Base-by-base conservation (phyloP, 345 rosid species). In the Rubroshorea leprosula region DNA sequence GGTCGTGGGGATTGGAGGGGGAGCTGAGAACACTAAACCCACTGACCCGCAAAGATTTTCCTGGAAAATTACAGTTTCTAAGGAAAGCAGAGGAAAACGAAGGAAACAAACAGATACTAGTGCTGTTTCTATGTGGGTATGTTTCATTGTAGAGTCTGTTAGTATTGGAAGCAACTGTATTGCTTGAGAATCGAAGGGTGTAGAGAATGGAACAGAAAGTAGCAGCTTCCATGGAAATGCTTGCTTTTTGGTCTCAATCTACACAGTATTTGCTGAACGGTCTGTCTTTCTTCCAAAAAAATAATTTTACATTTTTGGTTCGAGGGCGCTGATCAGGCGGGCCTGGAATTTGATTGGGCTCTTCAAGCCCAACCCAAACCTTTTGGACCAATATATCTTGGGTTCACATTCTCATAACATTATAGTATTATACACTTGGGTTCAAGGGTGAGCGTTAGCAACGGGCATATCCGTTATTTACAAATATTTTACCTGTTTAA, bases 21-120 rank as follows among this genome's bases (percentile, higher is more conserved):
- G 81, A 79, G 77, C 74, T 57, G 63, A 74, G 51, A 23, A 74
- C 61, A 51, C 78, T n/a, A 55, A 72, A 75, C 11, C 74, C 75
- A 64, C 52, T 73, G 24, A 60, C 41, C 17, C 49, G 68, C 18
- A 64, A 17, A 38, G 35, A 60, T 62, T 58, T 82, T 54, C 82
- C 51, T n/a, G 56, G 69, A 41, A 62, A 52, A 21, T 48, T 53
- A 38, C 24, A 69, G 65, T 55, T 66, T 41, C 64, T 55, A 3
- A 74, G 64, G 69, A 61, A 59, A 74, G 51, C 10, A 19, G 63
- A 61, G 57, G 74, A 25, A 57, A 26, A 65, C 0, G 74, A 64
- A 69, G 73, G 44, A 27, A 72, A 55, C 53, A 16, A 52, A 49
- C 0, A 55, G 17, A 43, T 58, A 66, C 48, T 58, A 51, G 41